Evolutionary conservation across 73 alveolate genomes (phyloP), one percentile per base, ranked within the genome.

Genomic region (Paramecium tetraurelia): DNA sequence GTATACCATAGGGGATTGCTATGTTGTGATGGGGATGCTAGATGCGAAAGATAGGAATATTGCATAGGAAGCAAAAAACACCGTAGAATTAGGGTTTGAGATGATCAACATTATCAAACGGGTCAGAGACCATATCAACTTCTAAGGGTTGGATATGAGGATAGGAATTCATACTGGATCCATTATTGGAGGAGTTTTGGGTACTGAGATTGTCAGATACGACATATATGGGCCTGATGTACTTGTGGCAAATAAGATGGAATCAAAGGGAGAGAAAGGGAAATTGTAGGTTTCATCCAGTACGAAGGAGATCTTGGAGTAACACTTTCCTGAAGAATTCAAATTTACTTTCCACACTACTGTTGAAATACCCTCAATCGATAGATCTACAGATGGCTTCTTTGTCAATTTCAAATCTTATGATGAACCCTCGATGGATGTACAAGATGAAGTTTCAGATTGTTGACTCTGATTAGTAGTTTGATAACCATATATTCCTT

Each of bases 261-360:
- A 89, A 89, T 89, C 94, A 8, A 89, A 89, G 21, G 93, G 93
- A 1, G 86, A 86, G 14, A 86, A 63, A 86, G 93, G 93, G 10
- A 86, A 69, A 40, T 71, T 86, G 6, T 41, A 38, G 46, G 38
- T 86, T 9, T 38, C 80, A 14, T 63, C 29, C n/a, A 86, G 80
- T 59, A 86, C 89, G 4, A 63, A 86, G 8, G 85, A 86, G 21
- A 35, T 86, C 9, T 44, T 86, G 16, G 85, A 86, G 22, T 44
- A 59, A 38, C n/a, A 58, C 58, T 86, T 35, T 69, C 43, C 89
- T 6, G 85, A 86, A 38, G 87, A 33, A 36, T 75, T 38, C 27
- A 75, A 16, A 75, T 38, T 35, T 38, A 18, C 10, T 18, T 75
- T 38, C n/a, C 58, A 41, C 12, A 75, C 68, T 3, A 75, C 87